A percentile compares a stretch with the other conserved stretches of the same genome.
Evolutionary conservation across 2,329 filamentous ascomycete genomes (phyloP).

Genomic region (Fusarium musae): DNA sequence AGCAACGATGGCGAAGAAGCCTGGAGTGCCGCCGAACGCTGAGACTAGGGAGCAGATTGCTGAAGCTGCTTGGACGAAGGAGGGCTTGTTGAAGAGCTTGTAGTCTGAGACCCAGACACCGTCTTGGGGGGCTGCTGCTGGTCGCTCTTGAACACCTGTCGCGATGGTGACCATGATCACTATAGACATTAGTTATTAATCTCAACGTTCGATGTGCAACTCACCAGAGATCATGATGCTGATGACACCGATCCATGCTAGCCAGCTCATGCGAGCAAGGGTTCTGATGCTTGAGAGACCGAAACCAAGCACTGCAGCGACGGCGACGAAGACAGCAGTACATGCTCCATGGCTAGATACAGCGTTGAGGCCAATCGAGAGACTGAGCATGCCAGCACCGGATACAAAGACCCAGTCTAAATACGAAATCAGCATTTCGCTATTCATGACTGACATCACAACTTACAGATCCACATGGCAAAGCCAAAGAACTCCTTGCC

Average conservation of each 20-base stretch:
- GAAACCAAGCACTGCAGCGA: slow-evolving; percentile 46
- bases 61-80: slow-evolving; percentile 47
- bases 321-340: slow-evolving; percentile 53
- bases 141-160: slow-evolving; percentile 33
- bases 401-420: slow-evolving; percentile 34
- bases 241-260: slow-evolving; percentile 43
- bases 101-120: slow-evolving; percentile 47
- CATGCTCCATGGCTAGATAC: slow-evolving; percentile 52
- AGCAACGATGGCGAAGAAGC: slow-evolving; percentile 48
- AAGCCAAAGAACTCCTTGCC: slow-evolving; percentile 56
- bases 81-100: slow-evolving; percentile 46
- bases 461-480: slow-evolving; percentile 51
- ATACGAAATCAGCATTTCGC: background rate
- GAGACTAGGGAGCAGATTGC: slow-evolving; percentile 50
- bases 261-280: slow-evolving; percentile 46
- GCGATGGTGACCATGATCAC: slow-evolving; percentile 39
- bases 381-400: slow-evolving; percentile 39
- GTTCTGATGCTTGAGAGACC: slow-evolving; percentile 48
- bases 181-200: background rate
- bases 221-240: slow-evolving; percentile 28
- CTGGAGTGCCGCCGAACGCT: slow-evolving; percentile 51
- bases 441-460: accelerated
- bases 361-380: slow-evolving; percentile 54
- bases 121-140: slow-evolving; percentile 15
- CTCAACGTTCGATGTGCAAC: accelerated